A percentile compares a stretch with the other conserved stretches of the same genome.
Conservation (phyloP, 108 stramenopile species). For the Epipyxis sp. region DNA sequence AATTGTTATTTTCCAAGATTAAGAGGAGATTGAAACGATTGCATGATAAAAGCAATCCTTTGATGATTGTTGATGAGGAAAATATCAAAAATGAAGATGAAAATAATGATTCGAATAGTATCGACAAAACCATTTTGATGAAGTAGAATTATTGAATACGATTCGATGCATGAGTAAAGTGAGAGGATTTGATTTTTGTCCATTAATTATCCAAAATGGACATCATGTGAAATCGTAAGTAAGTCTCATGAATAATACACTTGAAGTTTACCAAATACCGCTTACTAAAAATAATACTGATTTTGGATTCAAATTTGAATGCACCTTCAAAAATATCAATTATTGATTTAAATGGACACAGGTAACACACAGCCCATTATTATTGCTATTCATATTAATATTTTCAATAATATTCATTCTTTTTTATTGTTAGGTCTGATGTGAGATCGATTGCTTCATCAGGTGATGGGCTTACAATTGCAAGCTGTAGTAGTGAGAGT, state of each 20-base stretch:
- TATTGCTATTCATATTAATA: no score
- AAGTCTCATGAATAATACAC: no score
- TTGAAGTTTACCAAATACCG: no score
- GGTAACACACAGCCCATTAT: no score
- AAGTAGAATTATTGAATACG: background rate
- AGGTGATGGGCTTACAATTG: constrained; percentile 77
- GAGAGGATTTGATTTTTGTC: background rate
- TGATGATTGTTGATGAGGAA: background rate
- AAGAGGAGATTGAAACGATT: constrained; percentile 66
- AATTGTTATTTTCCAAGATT: no score
- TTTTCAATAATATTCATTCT: no score
- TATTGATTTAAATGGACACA: no score
- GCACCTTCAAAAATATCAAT: no score
- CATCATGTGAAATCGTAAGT: no score
- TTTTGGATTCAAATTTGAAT: no score
- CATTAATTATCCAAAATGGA: no score
- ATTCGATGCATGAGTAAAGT: background rate
- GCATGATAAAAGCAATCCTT: background rate
- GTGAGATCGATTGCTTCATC: constrained; percentile 82
- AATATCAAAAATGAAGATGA: background rate
- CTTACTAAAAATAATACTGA: no score
- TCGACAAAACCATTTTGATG: background rate
- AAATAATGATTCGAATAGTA: background rate
- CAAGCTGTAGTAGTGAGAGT: constrained; percentile 73
- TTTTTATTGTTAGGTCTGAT: constrained; percentile 90